A percentile compares a stretch with the other conserved stretches of the same genome.
These are phyloP conservation scores for Saccharomycopsis babjevae DNA, from an alignment of 805 yeast genomes.

Conservation along the genomic window DNA sequence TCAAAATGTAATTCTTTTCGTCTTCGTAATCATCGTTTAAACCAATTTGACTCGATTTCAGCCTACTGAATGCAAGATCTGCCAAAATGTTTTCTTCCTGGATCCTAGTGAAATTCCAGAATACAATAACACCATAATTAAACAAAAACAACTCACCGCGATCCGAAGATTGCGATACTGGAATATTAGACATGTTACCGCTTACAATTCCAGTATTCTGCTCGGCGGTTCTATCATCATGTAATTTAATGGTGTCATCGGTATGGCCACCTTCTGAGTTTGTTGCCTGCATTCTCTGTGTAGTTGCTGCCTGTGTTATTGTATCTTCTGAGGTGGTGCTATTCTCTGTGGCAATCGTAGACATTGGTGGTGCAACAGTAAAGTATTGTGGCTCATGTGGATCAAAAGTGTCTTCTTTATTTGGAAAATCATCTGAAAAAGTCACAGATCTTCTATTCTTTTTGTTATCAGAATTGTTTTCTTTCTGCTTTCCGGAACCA, in stretches of 20 bases:
- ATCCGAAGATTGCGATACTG: slow-evolving; percentile 17
- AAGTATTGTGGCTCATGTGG: slow-evolving; percentile 92
- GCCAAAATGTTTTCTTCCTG: slow-evolving; percentile 93
- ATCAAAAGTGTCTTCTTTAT: slow-evolving; percentile 49
- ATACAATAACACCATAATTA: slow-evolving; percentile 92
- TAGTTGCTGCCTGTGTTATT: slow-evolving; percentile 3
- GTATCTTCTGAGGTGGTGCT: neutral
- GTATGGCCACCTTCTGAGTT: too few species aligned
- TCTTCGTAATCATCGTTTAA: slow-evolving; percentile 22
- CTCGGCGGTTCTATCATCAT: too few species aligned
- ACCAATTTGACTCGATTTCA: neutral
- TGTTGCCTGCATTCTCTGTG: neutral
- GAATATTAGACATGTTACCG: neutral
- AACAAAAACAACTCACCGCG: slow-evolving; percentile 86
- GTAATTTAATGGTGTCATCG: neutral
- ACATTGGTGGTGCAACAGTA: neutral
- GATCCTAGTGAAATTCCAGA: slow-evolving; percentile 89
- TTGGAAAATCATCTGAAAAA: slow-evolving; percentile 21
- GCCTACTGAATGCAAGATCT: slow-evolving; percentile 52
- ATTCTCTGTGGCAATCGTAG: slow-evolving; percentile 33
- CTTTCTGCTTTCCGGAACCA: neutral
- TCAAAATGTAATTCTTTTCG: slow-evolving; percentile 38
- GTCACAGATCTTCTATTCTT: slow-evolving; percentile 13
- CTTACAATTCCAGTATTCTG: neutral
- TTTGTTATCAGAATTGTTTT: slow-evolving; percentile 17